phyloP scores from a whole-genome alignment of 805 yeast genomes.

The Zygosaccharomyces pseudorouxii region DNA sequence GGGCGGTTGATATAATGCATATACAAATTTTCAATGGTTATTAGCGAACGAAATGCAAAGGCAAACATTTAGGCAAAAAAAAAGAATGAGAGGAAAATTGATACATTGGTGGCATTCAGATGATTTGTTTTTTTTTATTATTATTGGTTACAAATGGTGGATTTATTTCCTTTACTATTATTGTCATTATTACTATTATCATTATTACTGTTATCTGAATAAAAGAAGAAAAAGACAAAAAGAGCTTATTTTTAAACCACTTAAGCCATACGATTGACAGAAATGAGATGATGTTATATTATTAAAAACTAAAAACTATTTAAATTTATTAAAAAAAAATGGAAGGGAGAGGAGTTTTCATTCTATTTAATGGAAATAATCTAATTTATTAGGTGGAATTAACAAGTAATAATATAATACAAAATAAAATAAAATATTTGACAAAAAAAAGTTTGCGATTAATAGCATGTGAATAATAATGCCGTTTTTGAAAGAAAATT shows the following conservation, averaged over 20 bases:
- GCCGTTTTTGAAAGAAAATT: not conserved
- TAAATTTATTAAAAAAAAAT: not conserved
- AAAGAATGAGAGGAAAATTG: not conserved
- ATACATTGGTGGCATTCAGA: not conserved
- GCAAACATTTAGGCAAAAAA: not conserved
- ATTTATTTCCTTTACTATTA: not conserved
- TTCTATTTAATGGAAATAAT: constrained; percentile 1
- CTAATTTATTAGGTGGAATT: constrained; percentile 1
- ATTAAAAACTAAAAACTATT: not conserved
- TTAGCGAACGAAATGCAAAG: not conserved
- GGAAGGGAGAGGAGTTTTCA: constrained; percentile 4
- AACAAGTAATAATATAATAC: not conserved
- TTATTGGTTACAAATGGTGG: not conserved
- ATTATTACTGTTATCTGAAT: too few relatives aligned
- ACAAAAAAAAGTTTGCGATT: not conserved
- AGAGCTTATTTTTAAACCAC: not conserved
- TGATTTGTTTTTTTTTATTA: not conserved
- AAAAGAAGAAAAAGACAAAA: not conserved
- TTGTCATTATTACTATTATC: not conserved
- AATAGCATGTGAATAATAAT: not conserved
- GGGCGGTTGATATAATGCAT: constrained; percentile 3
- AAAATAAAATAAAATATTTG: not conserved
- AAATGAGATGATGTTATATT: constrained; percentile 1
- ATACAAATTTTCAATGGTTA: not conserved
- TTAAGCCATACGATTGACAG: not conserved